A percentile compares a stretch with the other conserved stretches of the same genome.
Conservation (phyloP, 805 yeast species). For the Scheffersomyces spartinae region DNA sequence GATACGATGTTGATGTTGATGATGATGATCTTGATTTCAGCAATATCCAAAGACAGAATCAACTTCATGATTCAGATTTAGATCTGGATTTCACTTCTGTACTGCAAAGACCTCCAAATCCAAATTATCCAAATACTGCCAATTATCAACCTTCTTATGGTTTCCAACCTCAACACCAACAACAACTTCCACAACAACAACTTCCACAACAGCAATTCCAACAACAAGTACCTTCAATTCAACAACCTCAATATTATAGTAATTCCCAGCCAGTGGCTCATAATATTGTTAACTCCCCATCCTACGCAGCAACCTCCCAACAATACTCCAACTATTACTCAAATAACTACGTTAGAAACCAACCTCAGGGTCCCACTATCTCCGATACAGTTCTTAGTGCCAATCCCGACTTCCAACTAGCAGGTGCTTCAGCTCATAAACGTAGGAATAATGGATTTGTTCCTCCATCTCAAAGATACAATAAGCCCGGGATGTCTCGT, state of each 20-base stretch:
- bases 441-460: slow-evolving; percentile 11
- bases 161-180: slow-evolving; percentile 6
- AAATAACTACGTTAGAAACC: slow-evolving; percentile 4
- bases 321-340: too few relatives aligned
- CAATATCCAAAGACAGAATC: slow-evolving; percentile 5
- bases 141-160: too few relatives aligned
- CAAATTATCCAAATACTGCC: too few relatives aligned
- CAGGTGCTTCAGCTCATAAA: slow-evolving; percentile 9
- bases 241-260: slow-evolving; percentile 3
- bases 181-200: slow-evolving; percentile 9
- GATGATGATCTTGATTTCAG: slow-evolving; percentile 7
- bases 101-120: slow-evolving; percentile 66
- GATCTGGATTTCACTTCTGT: slow-evolving; percentile 69
- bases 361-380: slow-evolving; percentile 15
- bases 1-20: slow-evolving; percentile 26
- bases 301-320: neutral
- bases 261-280: slow-evolving; percentile 4
- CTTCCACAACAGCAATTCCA: slow-evolving; percentile 6
- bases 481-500: too few relatives aligned
- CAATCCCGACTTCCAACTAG: slow-evolving; percentile 30
- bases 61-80: slow-evolving; percentile 18
- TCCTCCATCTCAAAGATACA: slow-evolving; percentile 11
- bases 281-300: neutral
- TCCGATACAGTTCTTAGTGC: slow-evolving; percentile 26
- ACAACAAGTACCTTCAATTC: slow-evolving; percentile 4